phyloP scores from a whole-genome alignment of 1,284 basidiomycete genomes.

The Coriolopsis trogii region DNA sequence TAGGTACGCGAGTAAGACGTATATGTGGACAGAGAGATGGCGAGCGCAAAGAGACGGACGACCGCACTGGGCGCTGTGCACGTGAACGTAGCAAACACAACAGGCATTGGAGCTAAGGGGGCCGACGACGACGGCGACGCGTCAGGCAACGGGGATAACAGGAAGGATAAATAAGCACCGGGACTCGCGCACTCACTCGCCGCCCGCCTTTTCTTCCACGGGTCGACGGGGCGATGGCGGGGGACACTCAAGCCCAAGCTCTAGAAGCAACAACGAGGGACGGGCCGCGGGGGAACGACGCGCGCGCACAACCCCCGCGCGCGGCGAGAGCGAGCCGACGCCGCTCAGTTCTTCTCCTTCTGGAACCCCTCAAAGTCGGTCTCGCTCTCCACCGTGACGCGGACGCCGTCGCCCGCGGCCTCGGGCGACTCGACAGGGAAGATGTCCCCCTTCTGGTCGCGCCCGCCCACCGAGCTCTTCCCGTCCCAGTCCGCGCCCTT shows the following conservation, averaged over 20 bases:
- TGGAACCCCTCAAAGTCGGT: conserved; percentile 28
- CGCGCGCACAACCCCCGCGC: too few relatives aligned
- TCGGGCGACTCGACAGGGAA: conserved; percentile 33
- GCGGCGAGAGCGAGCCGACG: too few relatives aligned
- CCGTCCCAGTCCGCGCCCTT: conserved; percentile 54
- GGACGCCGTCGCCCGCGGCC: conserved; percentile 30
- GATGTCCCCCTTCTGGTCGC: conserved; percentile 42
- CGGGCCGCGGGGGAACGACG: background rate
- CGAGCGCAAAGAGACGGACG: too few relatives aligned
- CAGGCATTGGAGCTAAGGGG: too few relatives aligned
- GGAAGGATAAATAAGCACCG: conserved; percentile 3
- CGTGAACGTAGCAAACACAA: too few relatives aligned
- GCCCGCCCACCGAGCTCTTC: conserved; percentile 57
- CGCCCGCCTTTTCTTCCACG: background rate
- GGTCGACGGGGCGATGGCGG: background rate
- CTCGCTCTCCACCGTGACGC: conserved; percentile 39
- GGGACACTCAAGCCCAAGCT: background rate
- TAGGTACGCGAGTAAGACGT: too few relatives aligned
- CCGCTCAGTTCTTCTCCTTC: conserved; percentile 23
- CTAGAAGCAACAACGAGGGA: background rate
- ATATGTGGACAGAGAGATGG: too few relatives aligned
- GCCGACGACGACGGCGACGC: background rate
- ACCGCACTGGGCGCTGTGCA: too few relatives aligned
- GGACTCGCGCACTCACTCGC: background rate
- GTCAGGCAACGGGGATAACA: too few relatives aligned